phyloP scores from a whole-genome alignment of 2,329 filamentous ascomycete species.

The Pseudogymnoascus destructans region DNA sequence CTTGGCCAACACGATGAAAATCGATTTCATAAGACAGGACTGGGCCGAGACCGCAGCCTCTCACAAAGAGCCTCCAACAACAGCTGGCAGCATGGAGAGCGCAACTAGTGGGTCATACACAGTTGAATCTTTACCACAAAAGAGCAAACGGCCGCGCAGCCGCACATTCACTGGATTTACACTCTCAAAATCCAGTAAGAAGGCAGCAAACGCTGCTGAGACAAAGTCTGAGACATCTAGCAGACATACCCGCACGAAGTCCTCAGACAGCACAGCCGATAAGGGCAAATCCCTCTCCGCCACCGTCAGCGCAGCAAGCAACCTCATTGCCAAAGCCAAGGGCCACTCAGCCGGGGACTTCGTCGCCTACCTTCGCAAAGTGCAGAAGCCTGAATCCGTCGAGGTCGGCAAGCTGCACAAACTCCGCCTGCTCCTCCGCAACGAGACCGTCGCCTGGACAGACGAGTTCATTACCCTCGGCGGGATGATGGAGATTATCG shows the following conservation, averaged over 20 bases:
- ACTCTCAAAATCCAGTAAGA: conserved; percentile 48
- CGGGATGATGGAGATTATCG: conserved; percentile 85
- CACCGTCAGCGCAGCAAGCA: conserved; percentile 40
- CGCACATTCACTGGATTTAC: conserved; percentile 69
- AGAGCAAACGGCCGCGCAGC: conserved; percentile 50
- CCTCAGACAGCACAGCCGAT: conserved; percentile 53
- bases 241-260: conserved; percentile 57
- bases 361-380: conserved; percentile 70
- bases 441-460: conserved; percentile 93
- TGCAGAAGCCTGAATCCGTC: conserved; percentile 66
- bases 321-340: conserved; percentile 55
- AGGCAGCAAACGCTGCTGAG: conserved; percentile 30
- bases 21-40: conserved; percentile 87
- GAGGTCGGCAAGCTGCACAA: conserved; percentile 96
- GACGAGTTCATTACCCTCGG: conserved; percentile 80
- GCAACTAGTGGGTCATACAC: conserved; percentile 28
- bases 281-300: conserved; percentile 44
- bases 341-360: conserved; percentile 67
- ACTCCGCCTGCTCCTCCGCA: conserved; percentile 72
- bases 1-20: conserved; percentile 79
- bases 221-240: conserved; percentile 48
- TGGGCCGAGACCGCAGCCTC: conserved; percentile 53
- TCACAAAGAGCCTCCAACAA: conserved; percentile 24
- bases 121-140: conserved; percentile 28
- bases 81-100: conserved; percentile 32